Percentiles rank a stretch among this genome's conserved stretches.
Evolutionary conservation across 2,329 filamentous ascomycete genomes (phyloP).

Genomic region (Fusarium veterinarium): DNA sequence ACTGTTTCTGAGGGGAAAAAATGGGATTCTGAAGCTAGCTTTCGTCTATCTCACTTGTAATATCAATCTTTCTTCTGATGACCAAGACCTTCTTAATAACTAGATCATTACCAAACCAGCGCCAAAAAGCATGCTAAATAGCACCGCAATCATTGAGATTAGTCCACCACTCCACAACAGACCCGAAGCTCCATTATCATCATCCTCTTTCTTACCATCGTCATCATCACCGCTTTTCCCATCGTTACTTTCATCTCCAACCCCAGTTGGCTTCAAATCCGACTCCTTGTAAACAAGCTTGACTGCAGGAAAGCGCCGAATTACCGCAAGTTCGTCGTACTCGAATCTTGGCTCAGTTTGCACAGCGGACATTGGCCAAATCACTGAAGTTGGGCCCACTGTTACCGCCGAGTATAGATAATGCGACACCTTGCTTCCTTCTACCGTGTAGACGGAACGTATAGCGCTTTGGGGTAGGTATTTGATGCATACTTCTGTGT

Average conservation of each 20-base stretch:
- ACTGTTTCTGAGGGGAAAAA: rapidly evolving
- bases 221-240: no score
- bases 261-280: background rate
- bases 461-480: no score
- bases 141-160: background rate
- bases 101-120: conserved; percentile 18
- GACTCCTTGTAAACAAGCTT: conserved; percentile 20
- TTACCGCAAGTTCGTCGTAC: background rate
- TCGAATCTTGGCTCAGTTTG: no score
- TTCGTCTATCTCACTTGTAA: no score
- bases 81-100: background rate
- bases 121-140: conserved; percentile 20
- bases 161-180: background rate
- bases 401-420: no score
- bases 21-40: rapidly evolving
- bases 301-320: conserved; percentile 11
- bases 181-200: background rate
- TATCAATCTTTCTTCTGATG: rapidly evolving
- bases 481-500: no score
- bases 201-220: background rate
- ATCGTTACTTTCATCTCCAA: background rate
- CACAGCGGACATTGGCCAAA: no score
- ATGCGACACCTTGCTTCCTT: no score
- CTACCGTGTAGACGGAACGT: no score
- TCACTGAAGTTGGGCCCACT: no score